Conservation (phyloP, 1,139 yeast genomes). For the Waltiozyma solani region DNA sequence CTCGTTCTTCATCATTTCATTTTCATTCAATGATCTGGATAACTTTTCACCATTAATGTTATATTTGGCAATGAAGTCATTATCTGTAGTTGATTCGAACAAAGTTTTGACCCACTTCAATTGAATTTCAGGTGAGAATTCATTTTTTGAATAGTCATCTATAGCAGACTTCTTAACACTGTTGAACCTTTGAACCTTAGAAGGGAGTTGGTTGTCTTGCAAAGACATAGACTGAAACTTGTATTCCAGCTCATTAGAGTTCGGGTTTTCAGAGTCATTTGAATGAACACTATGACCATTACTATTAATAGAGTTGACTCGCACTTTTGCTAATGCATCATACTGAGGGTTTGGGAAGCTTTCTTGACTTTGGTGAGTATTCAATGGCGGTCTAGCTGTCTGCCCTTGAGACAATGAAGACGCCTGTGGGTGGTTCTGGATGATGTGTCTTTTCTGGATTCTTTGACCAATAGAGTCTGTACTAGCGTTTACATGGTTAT, state of each 20-base stretch:
- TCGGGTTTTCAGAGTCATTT: background rate
- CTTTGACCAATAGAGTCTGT: slow-evolving; percentile 12
- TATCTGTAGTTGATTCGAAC: slow-evolving; percentile 33
- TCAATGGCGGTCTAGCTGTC: background rate
- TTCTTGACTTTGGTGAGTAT: background rate
- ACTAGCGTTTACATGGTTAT: slow-evolving; percentile 5
- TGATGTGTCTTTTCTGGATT: slow-evolving; percentile 5
- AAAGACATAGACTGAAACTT: background rate
- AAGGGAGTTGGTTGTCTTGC: slow-evolving; percentile 2
- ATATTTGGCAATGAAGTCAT: slow-evolving; percentile 29
- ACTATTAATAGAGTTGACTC: background rate
- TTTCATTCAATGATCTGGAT: slow-evolving; percentile 21
- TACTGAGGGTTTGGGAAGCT: background rate
- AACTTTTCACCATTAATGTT: slow-evolving; percentile 35
- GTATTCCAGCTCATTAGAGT: background rate
- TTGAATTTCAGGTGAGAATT: slow-evolving; percentile 34
- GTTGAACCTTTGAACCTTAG: slow-evolving; percentile 16
- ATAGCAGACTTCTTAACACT: slow-evolving; percentile 22
- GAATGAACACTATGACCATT: background rate
- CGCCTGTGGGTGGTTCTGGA: background rate
- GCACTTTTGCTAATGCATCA: background rate
- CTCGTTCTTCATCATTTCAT: slow-evolving; percentile 38
- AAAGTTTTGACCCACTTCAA: slow-evolving; percentile 39
- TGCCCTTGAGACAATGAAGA: background rate
- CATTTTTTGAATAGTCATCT: slow-evolving; percentile 21